These are phyloP conservation scores for Capronia coronata DNA, from an alignment of 2,329 filamentous ascomycete genomes.

Conservation along the genomic window DNA sequence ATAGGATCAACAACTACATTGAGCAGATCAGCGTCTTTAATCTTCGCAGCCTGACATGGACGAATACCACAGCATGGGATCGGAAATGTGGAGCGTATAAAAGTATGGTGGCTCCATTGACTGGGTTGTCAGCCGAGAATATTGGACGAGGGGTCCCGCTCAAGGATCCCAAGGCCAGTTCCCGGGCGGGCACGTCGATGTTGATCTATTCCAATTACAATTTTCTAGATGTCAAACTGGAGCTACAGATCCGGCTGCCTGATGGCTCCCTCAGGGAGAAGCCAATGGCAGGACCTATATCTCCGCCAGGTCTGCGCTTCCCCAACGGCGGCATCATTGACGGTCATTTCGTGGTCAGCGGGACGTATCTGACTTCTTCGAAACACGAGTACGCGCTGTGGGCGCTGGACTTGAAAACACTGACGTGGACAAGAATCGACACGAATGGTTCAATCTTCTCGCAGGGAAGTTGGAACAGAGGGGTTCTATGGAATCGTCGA, in stretches of 20 bases:
- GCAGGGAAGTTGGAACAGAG: constrained; percentile 95
- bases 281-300: constrained; percentile 78
- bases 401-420: constrained; percentile 79
- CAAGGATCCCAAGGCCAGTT: constrained; percentile 15
- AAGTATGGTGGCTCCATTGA: constrained; percentile 82
- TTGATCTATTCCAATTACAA: constrained; percentile 99
- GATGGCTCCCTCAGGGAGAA: constrained; percentile 82
- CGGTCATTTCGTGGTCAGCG: constrained; percentile 93
- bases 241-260: constrained; percentile 77
- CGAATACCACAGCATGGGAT: constrained; percentile 75
- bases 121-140: constrained; percentile 34
- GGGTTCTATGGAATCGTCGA: constrained; percentile 83
- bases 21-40: constrained; percentile 99
- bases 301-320: constrained; percentile 86
- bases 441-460: constrained; percentile 90
- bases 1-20: constrained; percentile 97
- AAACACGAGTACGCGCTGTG: constrained; percentile 98
- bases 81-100: constrained; percentile 95
- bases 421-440: constrained; percentile 94
- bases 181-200: constrained; percentile 58
- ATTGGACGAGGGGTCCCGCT: constrained; percentile 26
- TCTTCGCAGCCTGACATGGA: constrained; percentile 90
- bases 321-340: constrained; percentile 94
- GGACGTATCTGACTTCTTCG: constrained; percentile 92
- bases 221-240: constrained; percentile 92